These are phyloP conservation scores for Linum lewisii DNA, from an alignment of 345 rosid species.

Conservation along the genomic window DNA sequence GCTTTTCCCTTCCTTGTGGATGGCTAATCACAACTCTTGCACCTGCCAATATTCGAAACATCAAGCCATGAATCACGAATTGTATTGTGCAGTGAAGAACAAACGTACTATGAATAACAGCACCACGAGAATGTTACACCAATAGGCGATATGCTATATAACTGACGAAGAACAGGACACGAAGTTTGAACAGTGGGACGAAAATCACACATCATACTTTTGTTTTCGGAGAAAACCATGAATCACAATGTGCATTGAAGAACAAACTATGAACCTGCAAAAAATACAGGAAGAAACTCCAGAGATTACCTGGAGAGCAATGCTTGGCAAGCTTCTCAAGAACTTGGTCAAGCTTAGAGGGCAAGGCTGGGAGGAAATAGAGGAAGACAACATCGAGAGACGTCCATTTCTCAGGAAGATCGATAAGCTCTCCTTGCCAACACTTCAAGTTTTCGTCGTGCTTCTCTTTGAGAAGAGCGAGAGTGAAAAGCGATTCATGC, in stretches of 20 bases:
- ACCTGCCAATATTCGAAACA: conserved; percentile 30
- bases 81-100: no score
- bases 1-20: conserved; percentile 57
- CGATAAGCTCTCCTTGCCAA: conserved; percentile 88
- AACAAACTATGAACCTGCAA: no score
- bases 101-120: no score
- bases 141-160: no score
- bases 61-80: background rate
- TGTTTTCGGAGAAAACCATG: no score
- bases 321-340: conserved; percentile 38
- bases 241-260: no score
- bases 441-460: conserved; percentile 63
- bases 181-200: no score
- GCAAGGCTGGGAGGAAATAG: conserved; percentile 73
- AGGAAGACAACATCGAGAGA: conserved; percentile 78
- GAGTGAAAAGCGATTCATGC: conserved; percentile 73
- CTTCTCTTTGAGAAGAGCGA: conserved; percentile 69
- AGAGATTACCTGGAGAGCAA: conserved; percentile 53
- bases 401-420: conserved; percentile 77
- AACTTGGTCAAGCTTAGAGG: conserved; percentile 50
- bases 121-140: no score
- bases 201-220: no score
- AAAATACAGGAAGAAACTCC: no score
- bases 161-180: no score
- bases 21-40: conserved; percentile 76